phyloP scores from a whole-genome alignment of 2,329 filamentous ascomycete genomes.

The Botryotinia calthae region DNA sequence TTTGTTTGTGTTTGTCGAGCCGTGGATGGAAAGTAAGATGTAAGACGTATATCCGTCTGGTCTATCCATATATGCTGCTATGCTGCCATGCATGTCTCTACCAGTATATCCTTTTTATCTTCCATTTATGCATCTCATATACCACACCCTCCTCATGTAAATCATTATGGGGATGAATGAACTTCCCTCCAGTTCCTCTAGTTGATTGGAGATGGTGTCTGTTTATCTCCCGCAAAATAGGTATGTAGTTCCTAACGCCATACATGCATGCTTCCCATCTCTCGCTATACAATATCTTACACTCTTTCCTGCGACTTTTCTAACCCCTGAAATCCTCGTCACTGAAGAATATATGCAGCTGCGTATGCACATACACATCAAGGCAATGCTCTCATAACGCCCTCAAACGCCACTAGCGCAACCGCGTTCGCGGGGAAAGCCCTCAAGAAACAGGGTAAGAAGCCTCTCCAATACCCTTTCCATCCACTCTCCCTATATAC shows the following conservation, averaged over 20 bases:
- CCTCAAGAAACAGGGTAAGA: constrained; percentile 86
- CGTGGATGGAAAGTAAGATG: background rate
- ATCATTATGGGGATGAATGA: background rate
- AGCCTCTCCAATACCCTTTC: constrained; percentile 88
- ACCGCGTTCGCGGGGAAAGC: constrained; percentile 96
- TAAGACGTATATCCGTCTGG: background rate
- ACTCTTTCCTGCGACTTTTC: background rate
- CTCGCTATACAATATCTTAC: background rate
- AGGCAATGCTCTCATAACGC: constrained; percentile 68
- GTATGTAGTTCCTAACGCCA: background rate
- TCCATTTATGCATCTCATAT: background rate
- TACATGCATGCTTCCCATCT: background rate
- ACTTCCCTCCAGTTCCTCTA: background rate
- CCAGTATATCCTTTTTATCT: background rate
- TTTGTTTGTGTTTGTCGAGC: background rate
- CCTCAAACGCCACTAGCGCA: constrained; percentile 90
- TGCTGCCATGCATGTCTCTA: background rate
- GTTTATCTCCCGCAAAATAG: background rate
- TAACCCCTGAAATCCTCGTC: background rate
- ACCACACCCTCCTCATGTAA: background rate
- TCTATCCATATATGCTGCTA: background rate
- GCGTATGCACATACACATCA: constrained; percentile 1
- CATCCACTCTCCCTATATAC: constrained; percentile 75
- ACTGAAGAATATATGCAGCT: background rate
- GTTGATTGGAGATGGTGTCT: background rate